Conservation (phyloP, 202 grass and related monocot species). For the Tripidium arundinaceum region DNA sequence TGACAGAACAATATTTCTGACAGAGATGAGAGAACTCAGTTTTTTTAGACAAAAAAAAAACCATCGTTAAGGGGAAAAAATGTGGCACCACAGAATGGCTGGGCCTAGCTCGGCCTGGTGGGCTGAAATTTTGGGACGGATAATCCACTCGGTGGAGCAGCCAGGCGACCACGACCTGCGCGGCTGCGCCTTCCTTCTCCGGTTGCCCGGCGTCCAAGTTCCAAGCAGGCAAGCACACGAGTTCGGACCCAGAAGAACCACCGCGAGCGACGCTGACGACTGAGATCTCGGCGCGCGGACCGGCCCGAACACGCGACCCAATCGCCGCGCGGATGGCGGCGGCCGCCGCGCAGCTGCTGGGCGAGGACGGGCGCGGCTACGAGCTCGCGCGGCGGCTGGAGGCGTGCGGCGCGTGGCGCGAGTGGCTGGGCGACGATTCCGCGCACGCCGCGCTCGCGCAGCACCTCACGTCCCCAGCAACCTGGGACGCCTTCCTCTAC, state of each 20-base stretch:
- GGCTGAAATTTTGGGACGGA: neutral
- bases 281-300: slow-evolving; percentile 10
- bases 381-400: slow-evolving; percentile 82
- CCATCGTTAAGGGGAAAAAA: neutral
- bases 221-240: neutral
- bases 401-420: slow-evolving; percentile 79
- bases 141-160: neutral
- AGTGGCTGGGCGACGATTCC: slow-evolving; percentile 85
- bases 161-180: neutral
- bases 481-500: slow-evolving; percentile 80
- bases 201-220: neutral
- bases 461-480: slow-evolving; percentile 54
- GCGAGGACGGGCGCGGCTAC: slow-evolving; percentile 85
- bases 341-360: slow-evolving; percentile 62
- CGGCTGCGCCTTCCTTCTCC: neutral
- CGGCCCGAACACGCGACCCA: neutral
- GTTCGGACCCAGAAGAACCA: neutral
- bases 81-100: neutral
- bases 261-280: slow-evolving; percentile 2
- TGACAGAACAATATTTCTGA: no score
- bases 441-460: slow-evolving; percentile 55
- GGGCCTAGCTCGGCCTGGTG: neutral
- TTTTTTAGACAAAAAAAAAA: no score
- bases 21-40: no score
- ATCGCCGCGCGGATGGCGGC: slow-evolving; percentile 18